Base-by-base conservation (phyloP, 495 filamentous ascomycete genomes). In the Cercophora newfieldiana region DNA sequence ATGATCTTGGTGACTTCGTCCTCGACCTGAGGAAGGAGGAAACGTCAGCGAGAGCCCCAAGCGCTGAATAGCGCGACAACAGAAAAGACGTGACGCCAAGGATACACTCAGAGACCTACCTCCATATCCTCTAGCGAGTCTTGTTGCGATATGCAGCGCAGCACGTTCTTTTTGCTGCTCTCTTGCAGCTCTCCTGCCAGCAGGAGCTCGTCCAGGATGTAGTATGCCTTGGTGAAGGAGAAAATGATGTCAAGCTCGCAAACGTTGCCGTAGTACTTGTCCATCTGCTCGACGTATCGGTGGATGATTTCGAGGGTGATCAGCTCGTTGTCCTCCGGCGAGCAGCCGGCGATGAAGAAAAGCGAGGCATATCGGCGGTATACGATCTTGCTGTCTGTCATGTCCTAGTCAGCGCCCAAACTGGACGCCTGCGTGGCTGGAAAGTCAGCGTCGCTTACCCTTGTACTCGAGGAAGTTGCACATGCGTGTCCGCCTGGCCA, bases 391-490 rank as follows among this genome's bases (percentile, higher is more conserved):
- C 89, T 93, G 79, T 99, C 95, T 97, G 71, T 28, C 60, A 16
- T 16, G 14, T 26, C 64, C 75, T 37, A 77, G 69, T 59, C 26
- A 66, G 61, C 21, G 29, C n/a, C 29, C 26, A 14, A 7, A 31
- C 25, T 14, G 44, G n/a, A 2, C 25, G 0, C 21, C 19, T 0
- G 30, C 16, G 24, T n/a, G 19, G n/a, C n/a, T n/a, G n/a, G n/a
- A n/a, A n/a, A n/a, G n/a, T n/a, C 21, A 21, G 16, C 25, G 8
- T n/a, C 0, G 58, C 71, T 57, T 48, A 92, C 95, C 95, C 90
- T 98, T 99, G 79, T 99, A 99, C 72, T 99, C 95, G 49, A 99
- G 88, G 79, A 99, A 99, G 79, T 99, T 99, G 85, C 95, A 99
- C 95, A 99, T 99, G 68, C 94, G 91, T 58, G 95, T 97, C 72